Evolutionary conservation across 257 asterid genomes (phyloP), one percentile per base, ranked within the genome.

Genomic region (Jacaranda copaia): DNA sequence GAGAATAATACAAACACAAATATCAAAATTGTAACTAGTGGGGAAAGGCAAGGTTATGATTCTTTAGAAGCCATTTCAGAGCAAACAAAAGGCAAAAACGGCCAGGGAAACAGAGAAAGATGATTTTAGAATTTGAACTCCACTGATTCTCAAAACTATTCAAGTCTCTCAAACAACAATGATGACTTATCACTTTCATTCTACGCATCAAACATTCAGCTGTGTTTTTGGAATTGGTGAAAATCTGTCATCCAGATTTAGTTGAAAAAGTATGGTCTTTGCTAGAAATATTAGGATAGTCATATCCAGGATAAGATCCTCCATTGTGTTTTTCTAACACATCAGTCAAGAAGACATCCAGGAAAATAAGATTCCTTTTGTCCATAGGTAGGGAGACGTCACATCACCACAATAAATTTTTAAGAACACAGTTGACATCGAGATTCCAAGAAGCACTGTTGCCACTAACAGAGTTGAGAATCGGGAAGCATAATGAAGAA

Each of bases 151-250:
- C 46, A n/a, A 55, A 43, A 46, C 19, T 13, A 18, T 57, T 14
- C 58, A 12, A 59, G 46, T 12, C 38, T 74, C 49, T 32, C 76
- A 11, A 78, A 48, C 48, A 62, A 73, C 57, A 71, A 16, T 10
- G 25, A 73, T 5, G 46, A 61, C 51, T 60, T 40, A 69, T 15
- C 14, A 43, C 43, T 42, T 76, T 57, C 8, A 55, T 63, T 19
- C 56, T 49, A 12, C 61, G 61, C 14, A 43, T 35, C 77, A 57
- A 15, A 4, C 6, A 56, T 56, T 16, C 65, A 49, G 38, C 36
- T 15, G 10, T 4, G 48, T 8, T 25, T 48, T 20, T 18, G 35
- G 4, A 64, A 49, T 12, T 38, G 43, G 42, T 63, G 52, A 63
- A 36, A 12, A 20, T 74, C 60, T 39, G 14, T 13, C 52, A 49